Evolutionary conservation across 2,329 filamentous ascomycete genomes (phyloP), one percentile per base, ranked within the genome.

Genomic region (Cadophora malorum): DNA sequence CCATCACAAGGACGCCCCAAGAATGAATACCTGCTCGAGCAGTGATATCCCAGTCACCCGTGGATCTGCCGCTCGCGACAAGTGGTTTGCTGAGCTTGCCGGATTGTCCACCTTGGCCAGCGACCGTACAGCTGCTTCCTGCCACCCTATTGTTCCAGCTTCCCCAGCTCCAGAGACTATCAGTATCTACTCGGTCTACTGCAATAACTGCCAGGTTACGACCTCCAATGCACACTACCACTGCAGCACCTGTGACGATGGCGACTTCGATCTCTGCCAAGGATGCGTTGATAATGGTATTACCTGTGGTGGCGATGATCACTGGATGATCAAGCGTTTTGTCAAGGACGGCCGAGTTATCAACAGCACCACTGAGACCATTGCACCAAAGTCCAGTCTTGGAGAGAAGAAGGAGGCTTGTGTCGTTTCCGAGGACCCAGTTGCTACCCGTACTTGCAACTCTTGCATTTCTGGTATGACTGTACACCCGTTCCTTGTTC

Each of bases 281-380:
- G 80, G 83, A 6, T 99, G 96, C 76, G 88, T 97, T 59, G 86
- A 89, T 61, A 82, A 84, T 52, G 94, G 94, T 71, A 84, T 91
- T 67, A 87, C 91, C 50, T 99, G 96, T 83, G 86, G 89, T 70
- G 90, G 90, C 67, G 86, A 90, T 35, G 86, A 88, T 71, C 96
- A 99, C 81, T 97, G 94, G 94, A 84, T 99, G 80, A 95, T 98
- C 79, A 97, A 97, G 87, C 91, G 96, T 67, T 89, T 88, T 71
- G 88, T 97, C 70, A 85, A 90, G 75, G 86, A 94, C 68, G 95
- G 94, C 62, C 84, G 88, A 71, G 90, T 97, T 66, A 86, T 93
- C 72, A 93, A 89, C 80, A 97, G 94, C 84, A 93, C 88, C 25
- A 97, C 94, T 0, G 92, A 97, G 81, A 91, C 86, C 28, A 85